These are phyloP conservation scores for Aspergillaceae sp. DNA, from an alignment of 2,329 filamentous ascomycete species.

Conservation along the genomic window DNA sequence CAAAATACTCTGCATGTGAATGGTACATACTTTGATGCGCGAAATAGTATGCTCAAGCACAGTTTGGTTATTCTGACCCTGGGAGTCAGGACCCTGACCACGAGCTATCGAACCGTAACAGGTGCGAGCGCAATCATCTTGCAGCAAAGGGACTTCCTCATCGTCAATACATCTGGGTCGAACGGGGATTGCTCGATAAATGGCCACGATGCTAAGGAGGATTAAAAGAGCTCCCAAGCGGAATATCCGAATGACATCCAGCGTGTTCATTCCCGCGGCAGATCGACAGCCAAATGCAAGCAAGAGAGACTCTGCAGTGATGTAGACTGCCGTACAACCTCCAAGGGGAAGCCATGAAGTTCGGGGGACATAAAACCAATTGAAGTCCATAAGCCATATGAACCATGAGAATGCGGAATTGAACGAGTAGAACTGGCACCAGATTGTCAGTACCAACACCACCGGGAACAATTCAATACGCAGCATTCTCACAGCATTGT, in stretches of 20 bases:
- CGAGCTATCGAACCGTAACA: conserved; percentile 17
- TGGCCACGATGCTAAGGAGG: conserved; percentile 9
- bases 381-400: conserved; percentile 48
- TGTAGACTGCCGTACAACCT: conserved; percentile 53
- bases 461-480: background rate
- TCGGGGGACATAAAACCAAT: background rate
- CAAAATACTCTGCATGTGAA: background rate
- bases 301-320: conserved; percentile 48
- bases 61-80: background rate
- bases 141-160: conserved; percentile 14
- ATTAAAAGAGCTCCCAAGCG: conserved; percentile 10
- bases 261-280: conserved; percentile 10
- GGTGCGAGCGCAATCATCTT: conserved; percentile 1
- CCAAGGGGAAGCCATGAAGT: conserved; percentile 55
- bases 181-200: conserved; percentile 1
- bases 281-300: conserved; percentile 31
- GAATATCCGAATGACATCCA: conserved; percentile 6
- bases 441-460: background rate
- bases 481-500: conserved; percentile 3
- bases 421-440: conserved; percentile 45
- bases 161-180: conserved; percentile 9
- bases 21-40: background rate
- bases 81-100: too few species aligned
- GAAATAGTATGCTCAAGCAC: background rate
- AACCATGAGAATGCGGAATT: conserved; percentile 58